Conservation (phyloP, 2,329 filamentous ascomycete genomes). For the Apiospora saccharicola region DNA sequence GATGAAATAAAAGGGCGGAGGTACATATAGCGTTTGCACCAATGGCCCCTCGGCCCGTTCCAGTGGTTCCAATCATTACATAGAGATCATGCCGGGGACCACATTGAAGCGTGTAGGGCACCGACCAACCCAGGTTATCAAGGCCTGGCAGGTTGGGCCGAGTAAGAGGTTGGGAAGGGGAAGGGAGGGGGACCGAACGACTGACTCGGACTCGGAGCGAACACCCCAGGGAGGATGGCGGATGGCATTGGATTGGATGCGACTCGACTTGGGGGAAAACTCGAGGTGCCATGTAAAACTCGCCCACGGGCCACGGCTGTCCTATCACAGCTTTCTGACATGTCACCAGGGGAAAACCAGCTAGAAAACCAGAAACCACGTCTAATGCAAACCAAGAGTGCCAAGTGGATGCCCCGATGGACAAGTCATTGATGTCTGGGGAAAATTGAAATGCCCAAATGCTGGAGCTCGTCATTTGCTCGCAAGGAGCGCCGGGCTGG, state of each 20-base stretch:
- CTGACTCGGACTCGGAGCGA: too few relatives aligned
- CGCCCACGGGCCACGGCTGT: neutral
- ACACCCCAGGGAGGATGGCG: neutral
- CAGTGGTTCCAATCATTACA: slow-evolving; percentile 2
- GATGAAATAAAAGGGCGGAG: neutral
- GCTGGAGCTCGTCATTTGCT: slow-evolving; percentile 9
- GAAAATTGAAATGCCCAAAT: too few relatives aligned
- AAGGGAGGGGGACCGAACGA: too few relatives aligned
- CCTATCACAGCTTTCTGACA: slow-evolving; percentile 16
- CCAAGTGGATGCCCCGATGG: slow-evolving; percentile 3
- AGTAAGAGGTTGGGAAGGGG: neutral
- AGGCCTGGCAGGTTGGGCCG: neutral
- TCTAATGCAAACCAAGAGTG: neutral
- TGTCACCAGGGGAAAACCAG: slow-evolving; percentile 6
- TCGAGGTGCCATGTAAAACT: neutral
- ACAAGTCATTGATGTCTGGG: slow-evolving; percentile 11
- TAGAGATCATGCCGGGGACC: neutral
- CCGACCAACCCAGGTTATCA: neutral
- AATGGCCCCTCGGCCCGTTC: slow-evolving; percentile 10
- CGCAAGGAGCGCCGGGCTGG: neutral
- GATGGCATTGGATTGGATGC: neutral
- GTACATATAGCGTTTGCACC: neutral
- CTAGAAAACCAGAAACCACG: neutral
- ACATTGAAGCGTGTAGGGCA: neutral
- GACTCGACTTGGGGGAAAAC: neutral